These are phyloP conservation scores for Pseudogymnoascus sp. DNA, from an alignment of 2,329 filamentous ascomycete genomes.

Conservation along the genomic window DNA sequence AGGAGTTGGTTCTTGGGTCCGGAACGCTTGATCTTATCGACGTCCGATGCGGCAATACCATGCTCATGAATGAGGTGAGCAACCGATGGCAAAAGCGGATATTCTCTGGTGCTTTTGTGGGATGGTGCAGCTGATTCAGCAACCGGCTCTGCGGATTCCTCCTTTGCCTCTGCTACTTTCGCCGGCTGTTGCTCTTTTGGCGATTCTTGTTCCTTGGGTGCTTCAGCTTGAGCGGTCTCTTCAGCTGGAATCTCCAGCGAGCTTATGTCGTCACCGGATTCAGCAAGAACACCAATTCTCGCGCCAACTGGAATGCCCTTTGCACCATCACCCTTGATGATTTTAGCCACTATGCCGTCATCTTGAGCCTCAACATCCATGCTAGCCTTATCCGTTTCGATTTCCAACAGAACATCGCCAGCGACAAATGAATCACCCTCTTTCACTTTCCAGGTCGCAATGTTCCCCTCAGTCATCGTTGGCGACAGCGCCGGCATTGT, in stretches of 20 bases:
- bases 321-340: slow-evolving; percentile 63
- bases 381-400: slow-evolving; percentile 89
- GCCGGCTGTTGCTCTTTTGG: slow-evolving; percentile 17
- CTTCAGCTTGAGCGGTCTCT: slow-evolving; percentile 34
- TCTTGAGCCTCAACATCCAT: slow-evolving; percentile 95
- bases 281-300: slow-evolving; percentile 76
- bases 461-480: slow-evolving; percentile 91
- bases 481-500: slow-evolving; percentile 87
- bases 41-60: slow-evolving; percentile 65
- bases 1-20: slow-evolving; percentile 83
- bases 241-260: slow-evolving; percentile 70
- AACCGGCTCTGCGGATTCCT: slow-evolving; percentile 12
- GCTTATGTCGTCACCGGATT: slow-evolving; percentile 71
- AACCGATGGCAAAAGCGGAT: slow-evolving; percentile 77
- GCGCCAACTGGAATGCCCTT: slow-evolving; percentile 73
- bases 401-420: slow-evolving; percentile 82
- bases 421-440: slow-evolving; percentile 77
- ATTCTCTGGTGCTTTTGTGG: slow-evolving; percentile 56
- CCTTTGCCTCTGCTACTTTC: slow-evolving; percentile 16
- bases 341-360: slow-evolving; percentile 79
- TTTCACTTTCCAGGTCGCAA: slow-evolving; percentile 77
- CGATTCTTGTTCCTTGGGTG: slow-evolving; percentile 23
- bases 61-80: slow-evolving; percentile 73
- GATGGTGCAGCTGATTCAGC: slow-evolving; percentile 23
- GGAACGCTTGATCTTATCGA: slow-evolving; percentile 76